Conservation (phyloP, 352 stramenopile genomes). For the Phytophthora crassamura region DNA sequence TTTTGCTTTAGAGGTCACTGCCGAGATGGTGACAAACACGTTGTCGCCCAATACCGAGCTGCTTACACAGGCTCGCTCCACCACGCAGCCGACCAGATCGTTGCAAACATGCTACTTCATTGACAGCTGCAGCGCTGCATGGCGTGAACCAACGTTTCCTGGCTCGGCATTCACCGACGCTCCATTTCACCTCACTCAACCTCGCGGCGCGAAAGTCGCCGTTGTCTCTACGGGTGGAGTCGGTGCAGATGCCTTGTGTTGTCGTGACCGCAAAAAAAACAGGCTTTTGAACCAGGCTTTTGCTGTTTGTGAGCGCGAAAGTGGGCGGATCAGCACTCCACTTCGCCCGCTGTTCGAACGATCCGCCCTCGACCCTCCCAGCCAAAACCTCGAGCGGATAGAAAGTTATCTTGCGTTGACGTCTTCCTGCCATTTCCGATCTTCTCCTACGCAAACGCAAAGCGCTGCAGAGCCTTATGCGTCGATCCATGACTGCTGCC, state of each 20-base stretch:
- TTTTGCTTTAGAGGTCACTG: no score
- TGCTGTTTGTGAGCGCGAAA: slow-evolving; percentile 37
- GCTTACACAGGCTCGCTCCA: no score
- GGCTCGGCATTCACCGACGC: no score
- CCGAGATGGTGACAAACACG: no score
- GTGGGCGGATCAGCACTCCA: slow-evolving; percentile 27
- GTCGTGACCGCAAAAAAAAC: slow-evolving; percentile 20
- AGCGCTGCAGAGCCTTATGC: slow-evolving; percentile 6
- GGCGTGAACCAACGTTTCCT: no score
- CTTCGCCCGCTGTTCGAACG: slow-evolving; percentile 19
- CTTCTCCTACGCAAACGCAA: slow-evolving; percentile 15
- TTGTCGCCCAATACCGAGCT: no score
- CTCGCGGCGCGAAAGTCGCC: not conserved
- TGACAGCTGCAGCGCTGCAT: no score
- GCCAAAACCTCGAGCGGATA: not conserved
- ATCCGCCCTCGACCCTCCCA: not conserved
- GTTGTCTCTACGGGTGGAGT: slow-evolving; percentile 5
- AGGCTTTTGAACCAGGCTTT: slow-evolving; percentile 26
- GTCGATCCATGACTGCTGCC: slow-evolving; percentile 9
- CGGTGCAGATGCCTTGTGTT: slow-evolving; percentile 19
- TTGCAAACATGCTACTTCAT: no score
- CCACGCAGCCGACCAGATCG: no score
- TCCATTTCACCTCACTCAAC: no score
- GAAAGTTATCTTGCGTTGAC: no score
- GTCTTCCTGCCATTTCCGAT: not conserved